Base-by-base conservation (phyloP, 1,139 yeast species). In the Nakaseomyces sp. region DNA sequence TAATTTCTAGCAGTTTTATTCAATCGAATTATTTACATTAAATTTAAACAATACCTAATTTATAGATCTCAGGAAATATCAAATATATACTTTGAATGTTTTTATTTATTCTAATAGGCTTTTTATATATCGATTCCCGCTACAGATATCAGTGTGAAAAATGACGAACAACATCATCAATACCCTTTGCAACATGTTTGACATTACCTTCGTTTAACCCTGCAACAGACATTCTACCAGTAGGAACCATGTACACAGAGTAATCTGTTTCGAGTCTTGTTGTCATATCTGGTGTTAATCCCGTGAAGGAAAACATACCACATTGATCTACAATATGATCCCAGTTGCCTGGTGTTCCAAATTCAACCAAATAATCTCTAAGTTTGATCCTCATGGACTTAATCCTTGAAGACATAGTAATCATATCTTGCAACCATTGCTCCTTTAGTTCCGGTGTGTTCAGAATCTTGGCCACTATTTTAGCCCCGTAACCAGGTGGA, bases 221-320 rank as follows among this genome's bases (percentile, higher is more conserved):
- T 28, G 96, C 95, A 58, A 89, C 86, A 35, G 95, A 84, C 49
- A 94, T 93, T 66, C 98, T 81, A 43, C 98, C 97, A 45, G 87
- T 77, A 43, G 81, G 69, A 44, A 84, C 89, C 64, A 84, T 63
- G 60, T 83, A 84, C 45, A 89, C 80, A 18, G 82, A 93, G 65
- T 84, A 94, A 53, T 79, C 77, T 54, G 73, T 66, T 61, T 87
- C 95, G 49, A 89, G 74, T 53, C 85, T 74, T 46, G 75, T 76
- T 43, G 86, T 96, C 78, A 87, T 91, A 43, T 81, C 86, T 20
- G 82, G 72, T 18, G 74, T 68, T 55, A 91, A 73, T 1, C 96
- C 97, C 20, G 97, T 89, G 68, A 81, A 91, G 45, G 96, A 87
- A 66, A 91, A 91, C 98, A 91, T 91, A 56, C 98, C 98, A 49